phyloP scores from a whole-genome alignment of 2,329 filamentous ascomycete species.

The Trichoderma simmonsii region DNA sequence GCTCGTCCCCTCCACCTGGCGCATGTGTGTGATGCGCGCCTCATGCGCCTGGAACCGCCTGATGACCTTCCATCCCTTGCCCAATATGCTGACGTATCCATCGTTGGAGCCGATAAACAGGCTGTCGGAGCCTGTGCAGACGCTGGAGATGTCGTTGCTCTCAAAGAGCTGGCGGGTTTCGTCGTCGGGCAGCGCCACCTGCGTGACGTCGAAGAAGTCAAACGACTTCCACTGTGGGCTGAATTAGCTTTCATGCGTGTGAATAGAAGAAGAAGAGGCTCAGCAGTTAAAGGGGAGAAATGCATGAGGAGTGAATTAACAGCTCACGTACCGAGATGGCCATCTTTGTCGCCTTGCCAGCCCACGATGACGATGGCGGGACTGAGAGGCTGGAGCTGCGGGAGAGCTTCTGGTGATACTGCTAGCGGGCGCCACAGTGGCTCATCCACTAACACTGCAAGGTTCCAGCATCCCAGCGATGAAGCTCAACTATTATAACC shows the following conservation, averaged over 20 bases:
- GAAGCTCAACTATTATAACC: neutral
- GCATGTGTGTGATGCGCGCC: constrained; percentile 80
- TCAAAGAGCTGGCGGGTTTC: constrained; percentile 77
- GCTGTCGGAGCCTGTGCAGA: constrained; percentile 83
- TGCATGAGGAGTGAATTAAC: neutral
- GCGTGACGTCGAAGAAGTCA: constrained; percentile 96
- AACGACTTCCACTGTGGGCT: constrained; percentile 90
- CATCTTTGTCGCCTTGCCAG: constrained; percentile 32
- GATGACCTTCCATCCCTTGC: constrained; percentile 80
- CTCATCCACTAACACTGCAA: constrained; percentile 2
- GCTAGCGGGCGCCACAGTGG: constrained; percentile 24
- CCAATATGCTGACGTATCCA: constrained; percentile 84
- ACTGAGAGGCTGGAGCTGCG: constrained; percentile 17
- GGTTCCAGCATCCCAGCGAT: neutral
- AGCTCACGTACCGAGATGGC: constrained; percentile 33
- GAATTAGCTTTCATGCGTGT: neutral
- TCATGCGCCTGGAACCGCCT: constrained; percentile 87
- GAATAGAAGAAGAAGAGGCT: neutral
- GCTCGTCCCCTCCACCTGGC: constrained; percentile 83
- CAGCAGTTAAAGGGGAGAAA: neutral
- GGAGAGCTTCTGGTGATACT: neutral
- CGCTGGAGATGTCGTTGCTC: constrained; percentile 75
- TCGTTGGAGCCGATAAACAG: constrained; percentile 84
- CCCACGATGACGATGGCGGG: constrained; percentile 34
- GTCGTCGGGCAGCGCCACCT: constrained; percentile 74